Conservation (phyloP, 2,329 filamentous ascomycete species). For the Calonectria pauciramosa region DNA sequence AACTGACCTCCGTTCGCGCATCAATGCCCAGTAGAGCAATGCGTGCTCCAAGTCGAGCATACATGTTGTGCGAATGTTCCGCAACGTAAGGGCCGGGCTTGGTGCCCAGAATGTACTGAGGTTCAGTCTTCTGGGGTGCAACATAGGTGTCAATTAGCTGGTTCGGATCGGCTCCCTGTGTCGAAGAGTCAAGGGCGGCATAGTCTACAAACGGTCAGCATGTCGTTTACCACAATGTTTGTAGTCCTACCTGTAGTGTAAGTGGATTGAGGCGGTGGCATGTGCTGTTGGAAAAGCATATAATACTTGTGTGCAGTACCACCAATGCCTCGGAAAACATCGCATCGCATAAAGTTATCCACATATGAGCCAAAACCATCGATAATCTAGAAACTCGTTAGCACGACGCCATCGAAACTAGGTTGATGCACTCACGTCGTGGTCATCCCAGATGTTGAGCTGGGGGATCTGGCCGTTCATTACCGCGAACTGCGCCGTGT, state of each 20-base stretch:
- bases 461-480: conserved; percentile 94
- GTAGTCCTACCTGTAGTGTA: conserved; percentile 68
- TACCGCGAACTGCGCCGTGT: conserved; percentile 84
- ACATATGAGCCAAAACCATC: conserved; percentile 96
- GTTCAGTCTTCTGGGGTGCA: conserved; percentile 65
- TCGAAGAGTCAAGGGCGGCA: conserved; percentile 39
- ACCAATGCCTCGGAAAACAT: conserved; percentile 92
- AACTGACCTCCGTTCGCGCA: conserved; percentile 84
- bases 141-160: conserved; percentile 85
- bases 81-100: conserved; percentile 90
- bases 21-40: conserved; percentile 91
- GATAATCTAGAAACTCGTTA: conserved; percentile 76
- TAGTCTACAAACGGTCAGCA: conserved; percentile 40
- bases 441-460: conserved; percentile 98
- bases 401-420: background rate
- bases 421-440: conserved; percentile 71
- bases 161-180: conserved; percentile 74
- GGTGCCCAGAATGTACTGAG: conserved; percentile 84
- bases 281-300: conserved; percentile 95
- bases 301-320: conserved; percentile 98
- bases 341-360: conserved; percentile 91
- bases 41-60: conserved; percentile 84
- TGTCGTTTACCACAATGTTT: background rate
- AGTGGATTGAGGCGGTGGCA: conserved; percentile 86
- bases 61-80: conserved; percentile 88